Evolutionary conservation across 2,329 filamentous ascomycete species (phyloP), one percentile per base, ranked within the genome.

Genomic region (Emmonsiellopsis sp.): DNA sequence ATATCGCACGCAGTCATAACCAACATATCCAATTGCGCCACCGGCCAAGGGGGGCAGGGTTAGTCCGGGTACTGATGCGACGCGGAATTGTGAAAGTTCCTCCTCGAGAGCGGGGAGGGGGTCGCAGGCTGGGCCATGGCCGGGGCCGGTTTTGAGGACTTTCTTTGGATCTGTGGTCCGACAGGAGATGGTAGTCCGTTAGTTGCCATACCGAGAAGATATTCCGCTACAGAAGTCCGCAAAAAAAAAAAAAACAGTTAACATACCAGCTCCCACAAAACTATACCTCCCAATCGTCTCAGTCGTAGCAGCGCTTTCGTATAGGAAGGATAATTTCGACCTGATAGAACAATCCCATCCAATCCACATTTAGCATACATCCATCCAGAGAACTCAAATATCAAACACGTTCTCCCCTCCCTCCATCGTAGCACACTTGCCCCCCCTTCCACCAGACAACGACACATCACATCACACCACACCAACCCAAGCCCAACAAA

Each of bases 1-100:
- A 73, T 97, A 97, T 66, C 86, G 85, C 63, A 98, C 89, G 70
- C 93, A 98, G 69, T 98, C 93, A 67, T 98, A 98, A 51, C 91
- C 91, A 5, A 97, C 89, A 69, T 97, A 98, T 55, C 93, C 93
- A 63, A 98, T 89, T 10, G 91, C 93, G 49, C 93, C 93, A 41
- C 91, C 93, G 0, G 88, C 89, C 73, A 98, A 76, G 30, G 89
- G 87, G 50, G 93, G 93, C 38, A 98, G 79, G 63, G 81, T 81
- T 64, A 97, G 75, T 1, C 85, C 88, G 0, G 93, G 91, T 3
- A 98, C 82, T 41, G 87, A 81, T 35, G 90, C 87, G 58, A 96
- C 88, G 30, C 88, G 81, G 69, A 84, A 86, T 65, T 87, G 78
- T 15, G 83, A 79, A 44, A 98, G 80, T 72, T 96, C 90, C 58